Conservation (phyloP, 1,284 basidiomycete genomes). For the Agaricales sp. region DNA sequence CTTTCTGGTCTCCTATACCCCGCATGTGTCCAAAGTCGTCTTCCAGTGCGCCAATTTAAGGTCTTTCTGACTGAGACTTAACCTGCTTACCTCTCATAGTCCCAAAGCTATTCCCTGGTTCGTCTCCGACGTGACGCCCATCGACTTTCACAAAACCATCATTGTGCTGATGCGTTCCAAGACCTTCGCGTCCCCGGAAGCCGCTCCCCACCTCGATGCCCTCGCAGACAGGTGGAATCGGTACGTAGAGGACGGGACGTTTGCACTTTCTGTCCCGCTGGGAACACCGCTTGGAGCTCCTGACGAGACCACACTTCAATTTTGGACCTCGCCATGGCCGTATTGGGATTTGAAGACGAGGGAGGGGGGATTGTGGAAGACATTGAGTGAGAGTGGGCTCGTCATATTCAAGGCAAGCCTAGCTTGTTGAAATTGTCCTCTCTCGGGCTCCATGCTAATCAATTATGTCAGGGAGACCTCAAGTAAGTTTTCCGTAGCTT, state of each 20-base stretch:
- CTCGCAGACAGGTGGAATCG: constrained; percentile 69
- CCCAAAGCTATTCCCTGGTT: constrained; percentile 92
- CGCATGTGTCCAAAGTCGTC: constrained; percentile 69
- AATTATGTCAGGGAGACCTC: constrained; percentile 66
- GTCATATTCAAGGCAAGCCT: constrained; percentile 84
- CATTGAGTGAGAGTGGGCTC: constrained; percentile 58
- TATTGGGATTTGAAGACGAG: constrained; percentile 71
- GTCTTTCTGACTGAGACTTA: constrained; percentile 5
- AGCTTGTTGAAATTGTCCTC: no score
- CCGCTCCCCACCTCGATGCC: constrained; percentile 34
- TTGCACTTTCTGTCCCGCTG: constrained; percentile 63
- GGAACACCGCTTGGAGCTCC: constrained; percentile 54
- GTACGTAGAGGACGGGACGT: constrained; percentile 63
- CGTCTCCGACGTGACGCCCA: constrained; percentile 82
- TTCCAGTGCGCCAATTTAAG: constrained; percentile 82
- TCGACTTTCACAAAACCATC: constrained; percentile 57
- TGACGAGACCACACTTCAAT: constrained; percentile 27
- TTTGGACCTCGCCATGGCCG: constrained; percentile 80
- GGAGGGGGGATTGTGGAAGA: constrained; percentile 48
- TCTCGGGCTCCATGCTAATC: not conserved
- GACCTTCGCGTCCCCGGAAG: constrained; percentile 31
- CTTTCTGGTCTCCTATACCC: constrained; percentile 83
- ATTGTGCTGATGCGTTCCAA: constrained; percentile 45
- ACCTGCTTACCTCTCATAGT: constrained; percentile 26
- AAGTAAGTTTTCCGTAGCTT: constrained; percentile 42